Evolutionary conservation across 2,329 filamentous ascomycete genomes (phyloP).

Genomic region (Pseudogymnoascus sp.): DNA sequence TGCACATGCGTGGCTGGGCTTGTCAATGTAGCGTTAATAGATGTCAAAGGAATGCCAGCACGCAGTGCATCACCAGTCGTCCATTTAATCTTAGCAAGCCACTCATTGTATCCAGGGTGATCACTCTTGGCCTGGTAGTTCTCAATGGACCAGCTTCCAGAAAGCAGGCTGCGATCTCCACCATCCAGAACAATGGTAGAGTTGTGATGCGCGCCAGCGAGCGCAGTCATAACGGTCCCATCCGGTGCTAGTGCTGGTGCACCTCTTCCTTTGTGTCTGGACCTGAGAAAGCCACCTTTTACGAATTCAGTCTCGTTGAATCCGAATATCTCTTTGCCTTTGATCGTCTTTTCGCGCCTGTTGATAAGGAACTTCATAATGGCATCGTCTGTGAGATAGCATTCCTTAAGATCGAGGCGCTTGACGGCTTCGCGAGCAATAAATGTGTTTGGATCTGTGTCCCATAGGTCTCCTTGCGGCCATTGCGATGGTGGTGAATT

Average conservation of each 20-base stretch:
- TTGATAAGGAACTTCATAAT: neutral
- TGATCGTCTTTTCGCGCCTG: neutral
- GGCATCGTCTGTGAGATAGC: neutral
- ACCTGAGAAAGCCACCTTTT: neutral
- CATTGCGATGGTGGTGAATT: neutral
- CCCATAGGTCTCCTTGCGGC: neutral
- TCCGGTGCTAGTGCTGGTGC: neutral
- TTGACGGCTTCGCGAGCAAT: neutral
- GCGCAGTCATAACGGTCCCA: neutral
- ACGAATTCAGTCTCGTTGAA: neutral
- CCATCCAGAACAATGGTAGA: neutral
- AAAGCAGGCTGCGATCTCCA: neutral
- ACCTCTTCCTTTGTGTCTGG: neutral
- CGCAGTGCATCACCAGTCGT: neutral
- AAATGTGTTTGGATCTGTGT: neutral
- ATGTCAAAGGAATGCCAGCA: neutral
- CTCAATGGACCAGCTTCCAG: neutral
- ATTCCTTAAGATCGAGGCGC: neutral
- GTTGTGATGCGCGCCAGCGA: neutral
- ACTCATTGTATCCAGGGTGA: neutral
- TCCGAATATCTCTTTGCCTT: neutral
- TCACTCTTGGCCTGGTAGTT: neutral
- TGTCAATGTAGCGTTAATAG: neutral
- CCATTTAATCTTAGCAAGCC: neutral
- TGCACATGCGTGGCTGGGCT: neutral